These are phyloP conservation scores for Sechiopsis laciniata DNA, from an alignment of 306 rosid genomes.

Conservation along the genomic window DNA sequence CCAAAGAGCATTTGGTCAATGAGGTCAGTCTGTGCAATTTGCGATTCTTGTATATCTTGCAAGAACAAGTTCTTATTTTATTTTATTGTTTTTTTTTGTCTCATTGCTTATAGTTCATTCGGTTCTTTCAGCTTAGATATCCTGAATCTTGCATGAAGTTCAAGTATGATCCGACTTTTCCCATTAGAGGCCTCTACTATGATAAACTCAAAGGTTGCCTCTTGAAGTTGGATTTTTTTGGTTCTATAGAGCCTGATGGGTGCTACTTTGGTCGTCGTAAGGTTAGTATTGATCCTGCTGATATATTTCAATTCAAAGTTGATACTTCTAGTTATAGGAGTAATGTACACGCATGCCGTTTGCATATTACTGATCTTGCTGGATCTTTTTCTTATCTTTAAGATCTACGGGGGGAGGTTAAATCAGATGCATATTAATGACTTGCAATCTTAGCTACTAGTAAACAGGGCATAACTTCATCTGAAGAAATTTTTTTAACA, in stretches of 20 bases:
- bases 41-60: constrained; percentile 2
- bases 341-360: not conserved
- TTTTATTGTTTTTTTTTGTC: not conserved
- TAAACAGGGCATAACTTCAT: not conserved
- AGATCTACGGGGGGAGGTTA: not conserved
- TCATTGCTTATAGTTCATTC: constrained; percentile 20
- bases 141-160: constrained; percentile 71
- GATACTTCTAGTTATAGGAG: not conserved
- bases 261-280: constrained; percentile 86
- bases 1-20: constrained; percentile 73
- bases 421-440: not conserved
- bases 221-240: constrained; percentile 86
- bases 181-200: constrained; percentile 85
- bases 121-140: constrained; percentile 66
- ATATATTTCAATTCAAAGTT: not conserved
- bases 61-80: not conserved
- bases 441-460: not conserved
- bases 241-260: constrained; percentile 78
- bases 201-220: constrained; percentile 85
- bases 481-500: not conserved
- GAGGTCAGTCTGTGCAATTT: constrained; percentile 48
- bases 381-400: not conserved
- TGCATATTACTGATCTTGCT: constrained; percentile 4
- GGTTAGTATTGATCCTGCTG: constrained; percentile 35
- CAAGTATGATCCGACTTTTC: constrained; percentile 74